Percentiles rank a stretch among this genome's conserved stretches.
These are phyloP conservation scores for Fusarium torulosum DNA, from an alignment of 2,329 filamentous ascomycete genomes.

Conservation along the genomic window DNA sequence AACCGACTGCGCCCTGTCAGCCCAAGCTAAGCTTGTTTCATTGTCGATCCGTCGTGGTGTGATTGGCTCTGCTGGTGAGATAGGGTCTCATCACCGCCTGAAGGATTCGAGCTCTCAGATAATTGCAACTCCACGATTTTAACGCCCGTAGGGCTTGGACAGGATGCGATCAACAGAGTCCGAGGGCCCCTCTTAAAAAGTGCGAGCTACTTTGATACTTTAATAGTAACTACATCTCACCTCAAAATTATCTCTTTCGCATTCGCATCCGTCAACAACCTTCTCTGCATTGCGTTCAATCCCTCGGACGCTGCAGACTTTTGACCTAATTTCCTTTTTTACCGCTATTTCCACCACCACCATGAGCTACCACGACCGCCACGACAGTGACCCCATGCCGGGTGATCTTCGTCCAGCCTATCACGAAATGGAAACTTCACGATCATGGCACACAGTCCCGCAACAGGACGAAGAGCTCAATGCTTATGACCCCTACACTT, in stretches of 20 bases:
- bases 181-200: constrained; percentile 8
- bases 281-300: background rate
- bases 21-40: constrained; percentile 18
- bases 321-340: too few relatives aligned
- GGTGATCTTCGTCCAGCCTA: constrained; percentile 12
- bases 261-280: background rate
- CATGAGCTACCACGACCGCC: constrained; percentile 19
- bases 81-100: constrained; percentile 1
- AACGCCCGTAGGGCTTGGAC: constrained; percentile 12
- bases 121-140: background rate
- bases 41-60: fast-evolving
- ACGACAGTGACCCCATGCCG: constrained; percentile 5
- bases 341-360: too few relatives aligned
- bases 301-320: too few relatives aligned
- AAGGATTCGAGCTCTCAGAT: constrained; percentile 5
- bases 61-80: background rate
- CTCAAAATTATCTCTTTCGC: background rate
- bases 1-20: constrained; percentile 20
- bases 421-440: constrained; percentile 27
- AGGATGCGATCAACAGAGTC: background rate
- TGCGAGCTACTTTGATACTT: background rate
- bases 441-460: constrained; percentile 13
- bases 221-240: background rate
- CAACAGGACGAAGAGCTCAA: constrained; percentile 16
- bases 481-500: constrained; percentile 21